Conservation (phyloP, 176 grass and related monocot genomes). For the Musa acuminata region DNA sequence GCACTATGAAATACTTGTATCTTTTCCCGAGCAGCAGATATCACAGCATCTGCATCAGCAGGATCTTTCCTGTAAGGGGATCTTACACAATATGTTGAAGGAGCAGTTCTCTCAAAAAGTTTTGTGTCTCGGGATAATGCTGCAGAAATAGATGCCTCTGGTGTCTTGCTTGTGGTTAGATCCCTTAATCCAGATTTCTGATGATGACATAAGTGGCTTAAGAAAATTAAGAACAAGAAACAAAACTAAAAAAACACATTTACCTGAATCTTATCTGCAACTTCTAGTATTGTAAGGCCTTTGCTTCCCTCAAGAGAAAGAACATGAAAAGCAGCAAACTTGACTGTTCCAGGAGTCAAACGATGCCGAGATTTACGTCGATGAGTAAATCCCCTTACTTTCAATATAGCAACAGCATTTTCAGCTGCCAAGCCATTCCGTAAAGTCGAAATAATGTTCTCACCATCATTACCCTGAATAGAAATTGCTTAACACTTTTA, state of each 20-base stretch:
- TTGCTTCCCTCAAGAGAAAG: constrained; percentile 83
- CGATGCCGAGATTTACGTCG: constrained; percentile 63
- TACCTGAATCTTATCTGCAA: constrained; percentile 98
- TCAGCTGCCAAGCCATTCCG: constrained; percentile 70
- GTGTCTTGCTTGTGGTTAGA: constrained; percentile 96
- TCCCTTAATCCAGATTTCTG: constrained; percentile 96
- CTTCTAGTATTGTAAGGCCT: constrained; percentile 86
- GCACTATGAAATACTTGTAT: constrained; percentile 78
- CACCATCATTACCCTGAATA: constrained; percentile 53
- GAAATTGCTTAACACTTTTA: constrained; percentile 6
- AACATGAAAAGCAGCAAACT: constrained; percentile 98
- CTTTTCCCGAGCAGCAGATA: constrained; percentile 71
- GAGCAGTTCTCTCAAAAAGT: constrained; percentile 93
- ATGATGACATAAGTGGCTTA: not conserved
- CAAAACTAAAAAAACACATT: constrained; percentile 6
- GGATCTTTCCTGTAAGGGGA: constrained; percentile 84
- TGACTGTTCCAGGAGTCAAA: constrained; percentile 92
- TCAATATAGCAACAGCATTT: constrained; percentile 78
- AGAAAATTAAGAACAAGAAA: constrained; percentile 16
- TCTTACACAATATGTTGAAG: constrained; percentile 89
- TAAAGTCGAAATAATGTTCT: constrained; percentile 56
- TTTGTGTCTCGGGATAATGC: constrained; percentile 85
- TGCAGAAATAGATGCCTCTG: constrained; percentile 93
- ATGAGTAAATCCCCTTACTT: constrained; percentile 73
- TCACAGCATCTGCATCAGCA: constrained; percentile 52